Percentiles rank a stretch among this genome's conserved stretches.
Evolutionary conservation across 106 monocot species (phyloP).

Genomic region (Chionographis japonica): DNA sequence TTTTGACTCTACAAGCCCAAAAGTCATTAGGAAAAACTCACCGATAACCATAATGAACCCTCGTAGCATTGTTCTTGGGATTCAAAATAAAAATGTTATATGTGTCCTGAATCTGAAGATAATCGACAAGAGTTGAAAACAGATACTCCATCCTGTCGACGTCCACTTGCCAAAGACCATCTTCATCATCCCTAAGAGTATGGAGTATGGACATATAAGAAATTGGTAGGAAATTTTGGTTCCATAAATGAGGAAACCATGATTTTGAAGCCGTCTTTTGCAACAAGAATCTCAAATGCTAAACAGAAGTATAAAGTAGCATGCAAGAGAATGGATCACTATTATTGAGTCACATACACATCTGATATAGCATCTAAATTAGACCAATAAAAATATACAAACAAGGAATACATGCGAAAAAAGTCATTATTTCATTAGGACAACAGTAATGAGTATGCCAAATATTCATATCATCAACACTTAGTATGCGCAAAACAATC

Average conservation of each 20-base stretch:
- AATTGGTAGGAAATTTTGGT: neutral
- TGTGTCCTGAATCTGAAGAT: slow-evolving; percentile 71
- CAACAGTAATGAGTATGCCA: too few relatives aligned
- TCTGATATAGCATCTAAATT: too few relatives aligned
- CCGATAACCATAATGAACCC: slow-evolving; percentile 81
- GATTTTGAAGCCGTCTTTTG: too few relatives aligned
- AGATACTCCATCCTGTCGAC: slow-evolving; percentile 74
- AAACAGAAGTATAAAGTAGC: too few relatives aligned
- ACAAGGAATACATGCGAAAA: too few relatives aligned
- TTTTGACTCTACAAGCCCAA: neutral
- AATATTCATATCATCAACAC: too few relatives aligned
- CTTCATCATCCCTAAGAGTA: slow-evolving; percentile 51
- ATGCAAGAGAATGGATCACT: neutral
- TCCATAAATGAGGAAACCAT: too few relatives aligned
- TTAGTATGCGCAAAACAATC: too few relatives aligned
- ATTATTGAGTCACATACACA: too few relatives aligned
- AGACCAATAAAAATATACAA: too few relatives aligned
- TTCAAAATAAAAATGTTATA: slow-evolving; percentile 95
- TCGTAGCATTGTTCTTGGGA: slow-evolving; percentile 48
- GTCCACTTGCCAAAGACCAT: slow-evolving; percentile 83
- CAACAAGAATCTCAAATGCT: too few relatives aligned
- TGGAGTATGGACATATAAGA: slow-evolving; percentile 4
- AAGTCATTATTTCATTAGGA: too few relatives aligned
- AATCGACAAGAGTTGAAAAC: slow-evolving; percentile 64
- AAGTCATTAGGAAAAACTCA: slow-evolving; percentile 21